These are phyloP conservation scores for Calonectria montana DNA, from an alignment of 2,329 filamentous ascomycete genomes.

Conservation along the genomic window DNA sequence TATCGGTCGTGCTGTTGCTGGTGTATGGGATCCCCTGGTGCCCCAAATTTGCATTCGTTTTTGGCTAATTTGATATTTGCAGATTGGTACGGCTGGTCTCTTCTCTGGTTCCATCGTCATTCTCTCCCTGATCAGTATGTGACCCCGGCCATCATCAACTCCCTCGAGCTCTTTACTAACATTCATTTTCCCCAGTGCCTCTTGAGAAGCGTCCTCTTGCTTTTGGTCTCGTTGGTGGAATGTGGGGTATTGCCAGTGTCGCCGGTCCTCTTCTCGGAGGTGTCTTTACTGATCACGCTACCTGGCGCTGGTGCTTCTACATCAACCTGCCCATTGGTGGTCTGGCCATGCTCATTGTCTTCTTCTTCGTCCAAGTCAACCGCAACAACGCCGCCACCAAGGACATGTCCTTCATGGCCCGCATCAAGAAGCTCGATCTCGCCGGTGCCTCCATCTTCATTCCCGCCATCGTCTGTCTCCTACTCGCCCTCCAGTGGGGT, in stretches of 20 bases:
- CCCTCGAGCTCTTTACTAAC: slow-evolving; percentile 3
- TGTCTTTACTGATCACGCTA: slow-evolving; percentile 59
- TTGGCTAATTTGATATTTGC: slow-evolving; percentile 16
- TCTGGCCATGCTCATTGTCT: slow-evolving; percentile 60
- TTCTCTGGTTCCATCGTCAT: slow-evolving; percentile 63
- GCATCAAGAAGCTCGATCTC: slow-evolving; percentile 61
- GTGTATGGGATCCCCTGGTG: slow-evolving; percentile 43
- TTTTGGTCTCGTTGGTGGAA: slow-evolving; percentile 65
- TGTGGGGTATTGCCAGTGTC: slow-evolving; percentile 67
- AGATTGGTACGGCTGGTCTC: slow-evolving; percentile 62
- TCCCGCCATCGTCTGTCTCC: slow-evolving; percentile 62
- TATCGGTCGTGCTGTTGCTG: slow-evolving; percentile 63
- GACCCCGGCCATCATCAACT: neutral
- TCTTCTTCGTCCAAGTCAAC: slow-evolving; percentile 58
- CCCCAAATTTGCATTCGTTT: too few species aligned
- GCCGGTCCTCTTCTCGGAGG: slow-evolving; percentile 63
- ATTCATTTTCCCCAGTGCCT: slow-evolving; percentile 52
- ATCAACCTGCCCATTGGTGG: slow-evolving; percentile 60
- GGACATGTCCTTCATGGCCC: slow-evolving; percentile 47
- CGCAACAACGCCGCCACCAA: slow-evolving; percentile 48
- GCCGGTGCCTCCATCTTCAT: slow-evolving; percentile 62
- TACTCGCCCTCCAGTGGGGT: slow-evolving; percentile 69
- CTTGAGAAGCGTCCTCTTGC: slow-evolving; percentile 65
- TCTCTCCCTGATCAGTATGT: slow-evolving; percentile 54
- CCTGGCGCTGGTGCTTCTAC: slow-evolving; percentile 66